A percentile compares a stretch with the other conserved stretches of the same genome.
Conservation (phyloP, 495 filamentous ascomycete genomes). For the Talaromyces nanjingensis region DNA sequence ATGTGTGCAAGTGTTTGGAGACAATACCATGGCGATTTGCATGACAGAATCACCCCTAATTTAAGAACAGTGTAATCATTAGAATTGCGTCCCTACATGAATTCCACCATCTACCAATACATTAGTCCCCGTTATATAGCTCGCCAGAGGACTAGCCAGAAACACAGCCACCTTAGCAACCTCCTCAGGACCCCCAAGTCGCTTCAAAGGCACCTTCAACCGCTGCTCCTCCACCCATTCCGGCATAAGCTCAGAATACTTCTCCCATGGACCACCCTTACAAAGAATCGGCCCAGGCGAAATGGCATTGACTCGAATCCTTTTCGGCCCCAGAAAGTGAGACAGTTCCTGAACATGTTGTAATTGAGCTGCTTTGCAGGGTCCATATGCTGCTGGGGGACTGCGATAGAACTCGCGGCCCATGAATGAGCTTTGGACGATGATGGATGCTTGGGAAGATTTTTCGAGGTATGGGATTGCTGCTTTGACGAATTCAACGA, state of each 20-base stretch:
- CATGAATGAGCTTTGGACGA: conserved; percentile 12
- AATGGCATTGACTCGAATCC: conserved; percentile 13
- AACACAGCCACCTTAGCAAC: conserved; percentile 11
- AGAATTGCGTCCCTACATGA: conserved; percentile 11
- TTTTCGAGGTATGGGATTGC: conserved; percentile 9
- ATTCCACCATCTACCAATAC: conserved; percentile 11
- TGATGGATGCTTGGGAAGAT: conserved; percentile 6
- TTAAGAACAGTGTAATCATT: not conserved
- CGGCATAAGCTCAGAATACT: not conserved
- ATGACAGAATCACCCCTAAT: not conserved
- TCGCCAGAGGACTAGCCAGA: conserved; percentile 11
- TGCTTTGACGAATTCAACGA: conserved; percentile 12
- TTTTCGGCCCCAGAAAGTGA: conserved; percentile 10
- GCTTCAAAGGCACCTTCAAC: conserved; percentile 10
- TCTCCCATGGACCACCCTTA: conserved; percentile 11
- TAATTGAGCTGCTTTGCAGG: conserved; percentile 10
- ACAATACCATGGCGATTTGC: not conserved
- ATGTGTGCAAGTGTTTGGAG: not conserved
- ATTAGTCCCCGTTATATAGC: conserved; percentile 8
- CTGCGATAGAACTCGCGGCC: conserved; percentile 12
- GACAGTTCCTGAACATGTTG: conserved; percentile 11
- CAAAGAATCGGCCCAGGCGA: conserved; percentile 10
- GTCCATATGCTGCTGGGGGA: conserved; percentile 9
- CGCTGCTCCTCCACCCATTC: conserved; percentile 14
- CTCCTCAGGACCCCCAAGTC: conserved; percentile 8